Evolutionary conservation across 768 basidiomycete genomes (phyloP), one percentile per base, ranked within the genome.

Genomic region (Trametes gibbosa): DNA sequence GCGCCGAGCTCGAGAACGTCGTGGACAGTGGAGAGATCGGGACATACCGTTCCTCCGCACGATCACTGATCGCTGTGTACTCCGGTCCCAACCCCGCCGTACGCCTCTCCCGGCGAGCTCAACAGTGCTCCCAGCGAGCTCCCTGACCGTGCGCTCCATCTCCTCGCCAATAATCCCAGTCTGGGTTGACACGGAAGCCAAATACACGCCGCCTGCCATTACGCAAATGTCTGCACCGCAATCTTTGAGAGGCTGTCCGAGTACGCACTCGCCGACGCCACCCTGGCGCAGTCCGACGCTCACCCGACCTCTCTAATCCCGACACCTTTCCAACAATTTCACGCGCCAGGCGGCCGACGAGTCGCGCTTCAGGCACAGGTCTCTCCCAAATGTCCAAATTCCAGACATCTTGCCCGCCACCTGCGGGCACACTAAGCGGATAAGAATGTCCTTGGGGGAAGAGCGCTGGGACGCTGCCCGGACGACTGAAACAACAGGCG

Each of bases 1-100:
- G 41, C 25, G 25, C 47, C n/a, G n/a, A n/a, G n/a, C 47, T 56
- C 55, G 47, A 56, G 47, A 49, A 46, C 43, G 19, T 54, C 43
- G n/a, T 43, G 3, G n/a, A 43, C 24, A 52, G 3, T 19, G n/a
- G 5, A 29, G 27, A 19, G 45, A 56, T 56, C 55, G 48, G 55
- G 47, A 41, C 47, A 41, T 41, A 41, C 37, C 5, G 32, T 40
- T 56, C 35, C 35, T 46, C 55, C 47, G 40, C n/a, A n/a, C 55
- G 55, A 49, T 49, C 47, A 37, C 41, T 50, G 55, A 56, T 49
- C 55, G 55, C 13, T 13, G 27, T 21, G 21, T 46, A 37, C n/a
- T 29, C 39, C 19, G 39, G 55, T 47, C 47, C 47, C 55, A 27
- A 49, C 46, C 39, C 55, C 52, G 35, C 52, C 52, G 52, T 34